A percentile compares a stretch with the other conserved stretches of the same genome.
Evolutionary conservation across 805 yeast genomes (phyloP).

Genomic region (Myxozyma vanderwaltii): DNA sequence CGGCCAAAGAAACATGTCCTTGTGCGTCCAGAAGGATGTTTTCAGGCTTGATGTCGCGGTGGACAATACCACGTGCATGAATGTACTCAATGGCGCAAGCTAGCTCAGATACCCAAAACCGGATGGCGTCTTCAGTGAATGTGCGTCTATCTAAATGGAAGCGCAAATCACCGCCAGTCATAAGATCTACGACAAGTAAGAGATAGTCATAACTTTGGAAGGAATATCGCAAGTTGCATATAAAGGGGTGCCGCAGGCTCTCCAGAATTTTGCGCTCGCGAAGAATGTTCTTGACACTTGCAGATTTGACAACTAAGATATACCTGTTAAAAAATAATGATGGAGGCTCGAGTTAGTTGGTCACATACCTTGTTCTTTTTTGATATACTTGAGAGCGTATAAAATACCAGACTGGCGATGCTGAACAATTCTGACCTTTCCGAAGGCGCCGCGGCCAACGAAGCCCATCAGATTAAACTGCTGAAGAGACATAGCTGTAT

Average conservation of each 20-base stretch:
- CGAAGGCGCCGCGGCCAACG: constrained; percentile 83
- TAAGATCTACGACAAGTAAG: constrained; percentile 38
- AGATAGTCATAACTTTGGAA: constrained; percentile 37
- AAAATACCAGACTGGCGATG: constrained; percentile 25
- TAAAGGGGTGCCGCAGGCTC: constrained; percentile 36
- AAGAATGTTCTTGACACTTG: constrained; percentile 29
- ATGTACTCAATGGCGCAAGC: constrained; percentile 39
- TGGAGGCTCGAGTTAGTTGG: neutral
- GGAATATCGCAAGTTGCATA: constrained; percentile 39
- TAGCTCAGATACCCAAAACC: constrained; percentile 39
- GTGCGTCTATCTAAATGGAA: constrained; percentile 35
- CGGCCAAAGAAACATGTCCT: constrained; percentile 64
- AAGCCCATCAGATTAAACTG: constrained; percentile 51
- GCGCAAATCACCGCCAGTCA: constrained; percentile 41
- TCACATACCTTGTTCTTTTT: constrained; percentile 31
- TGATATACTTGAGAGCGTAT: constrained; percentile 40
- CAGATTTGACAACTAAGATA: constrained; percentile 23
- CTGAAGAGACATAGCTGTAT: constrained; percentile 28
- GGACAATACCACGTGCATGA: constrained; percentile 25
- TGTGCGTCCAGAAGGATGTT: constrained; percentile 59
- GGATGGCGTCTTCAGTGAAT: constrained; percentile 37
- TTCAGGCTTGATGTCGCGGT: constrained; percentile 35
- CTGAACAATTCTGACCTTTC: constrained; percentile 63
- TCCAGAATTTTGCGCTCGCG: constrained; percentile 39
- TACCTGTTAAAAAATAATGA: neutral